Evolutionary conservation across 371 early-diverging fungal genomes (phyloP).

Genomic region (Apophysomyces ossiformis): DNA sequence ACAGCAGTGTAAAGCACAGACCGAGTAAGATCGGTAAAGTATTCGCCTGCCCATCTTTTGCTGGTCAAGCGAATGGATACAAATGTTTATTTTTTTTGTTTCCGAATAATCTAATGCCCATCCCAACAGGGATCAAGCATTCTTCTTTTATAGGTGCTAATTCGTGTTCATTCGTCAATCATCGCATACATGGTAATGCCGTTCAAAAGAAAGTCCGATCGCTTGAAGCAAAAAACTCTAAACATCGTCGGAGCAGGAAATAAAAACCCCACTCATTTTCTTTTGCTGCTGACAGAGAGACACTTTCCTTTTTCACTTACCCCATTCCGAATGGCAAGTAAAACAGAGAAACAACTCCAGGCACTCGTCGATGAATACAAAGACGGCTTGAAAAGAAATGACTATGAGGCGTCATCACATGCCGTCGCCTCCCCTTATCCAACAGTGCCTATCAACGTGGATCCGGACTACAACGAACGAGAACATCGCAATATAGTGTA

Average conservation of each 20-base stretch:
- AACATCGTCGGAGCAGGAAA: background rate
- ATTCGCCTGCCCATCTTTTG: too few species aligned
- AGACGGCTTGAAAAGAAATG: constrained; percentile 7
- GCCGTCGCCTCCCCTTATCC: background rate
- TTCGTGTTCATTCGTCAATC: too few species aligned
- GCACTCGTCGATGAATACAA: constrained; percentile 24
- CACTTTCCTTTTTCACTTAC: constrained; percentile 1
- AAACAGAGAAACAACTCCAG: constrained; percentile 24
- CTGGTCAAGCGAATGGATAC: too few species aligned
- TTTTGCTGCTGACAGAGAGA: background rate
- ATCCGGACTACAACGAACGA: constrained; percentile 13
- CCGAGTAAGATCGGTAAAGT: too few species aligned
- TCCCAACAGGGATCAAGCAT: too few species aligned
- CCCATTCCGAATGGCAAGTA: constrained; percentile 12
- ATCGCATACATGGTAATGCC: too few species aligned
- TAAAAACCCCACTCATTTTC: background rate
- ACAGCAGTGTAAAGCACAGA: too few species aligned
- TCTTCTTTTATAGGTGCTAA: too few species aligned
- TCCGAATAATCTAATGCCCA: too few species aligned
- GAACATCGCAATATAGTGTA: constrained; percentile 32
- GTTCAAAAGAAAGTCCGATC: background rate
- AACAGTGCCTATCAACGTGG: background rate
- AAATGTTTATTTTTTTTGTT: too few species aligned
- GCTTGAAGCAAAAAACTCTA: background rate
- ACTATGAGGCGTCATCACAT: background rate